Percentiles rank a stretch among this genome's conserved stretches.
phyloP scores from a whole-genome alignment of 768 basidiomycete genomes.

The Mycena olivaceomarginata region DNA sequence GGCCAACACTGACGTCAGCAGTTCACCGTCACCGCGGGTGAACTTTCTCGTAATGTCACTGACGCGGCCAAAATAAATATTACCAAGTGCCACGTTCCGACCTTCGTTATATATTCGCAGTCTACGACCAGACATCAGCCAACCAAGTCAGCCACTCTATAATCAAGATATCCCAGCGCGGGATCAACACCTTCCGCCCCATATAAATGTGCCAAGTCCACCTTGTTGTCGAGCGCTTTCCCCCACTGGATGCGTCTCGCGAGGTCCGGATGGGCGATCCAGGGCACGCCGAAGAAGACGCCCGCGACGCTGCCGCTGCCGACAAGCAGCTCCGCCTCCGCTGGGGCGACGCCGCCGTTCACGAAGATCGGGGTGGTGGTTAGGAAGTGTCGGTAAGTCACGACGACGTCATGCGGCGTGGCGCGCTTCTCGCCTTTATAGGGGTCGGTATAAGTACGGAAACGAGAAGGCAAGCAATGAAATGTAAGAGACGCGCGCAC shows the following conservation, averaged over 20 bases:
- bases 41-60: too few relatives aligned
- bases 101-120: too few relatives aligned
- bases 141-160: neutral
- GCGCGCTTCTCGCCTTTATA: constrained; percentile 56
- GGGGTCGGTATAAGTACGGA: neutral
- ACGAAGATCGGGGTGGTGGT: constrained; percentile 60
- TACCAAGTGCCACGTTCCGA: too few relatives aligned
- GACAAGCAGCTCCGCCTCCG: constrained; percentile 60
- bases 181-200: neutral
- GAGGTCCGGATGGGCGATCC: constrained; percentile 63
- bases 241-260: constrained; percentile 58
- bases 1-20: too few relatives aligned
- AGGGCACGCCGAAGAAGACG: constrained; percentile 58
- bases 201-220: constrained; percentile 3
- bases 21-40: too few relatives aligned
- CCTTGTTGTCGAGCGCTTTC: constrained; percentile 46
- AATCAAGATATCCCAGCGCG: neutral
- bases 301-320: constrained; percentile 57
- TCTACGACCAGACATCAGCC: too few relatives aligned
- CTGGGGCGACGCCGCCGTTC: constrained; percentile 59
- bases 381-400: constrained; percentile 51
- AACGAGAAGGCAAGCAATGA: constrained; percentile 1
- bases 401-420: constrained; percentile 62
- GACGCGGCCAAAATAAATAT: too few relatives aligned
- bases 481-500: constrained; percentile 42